These are phyloP conservation scores for Cyclotella atomus DNA, from an alignment of 108 stramenopile genomes.

Conservation along the genomic window DNA sequence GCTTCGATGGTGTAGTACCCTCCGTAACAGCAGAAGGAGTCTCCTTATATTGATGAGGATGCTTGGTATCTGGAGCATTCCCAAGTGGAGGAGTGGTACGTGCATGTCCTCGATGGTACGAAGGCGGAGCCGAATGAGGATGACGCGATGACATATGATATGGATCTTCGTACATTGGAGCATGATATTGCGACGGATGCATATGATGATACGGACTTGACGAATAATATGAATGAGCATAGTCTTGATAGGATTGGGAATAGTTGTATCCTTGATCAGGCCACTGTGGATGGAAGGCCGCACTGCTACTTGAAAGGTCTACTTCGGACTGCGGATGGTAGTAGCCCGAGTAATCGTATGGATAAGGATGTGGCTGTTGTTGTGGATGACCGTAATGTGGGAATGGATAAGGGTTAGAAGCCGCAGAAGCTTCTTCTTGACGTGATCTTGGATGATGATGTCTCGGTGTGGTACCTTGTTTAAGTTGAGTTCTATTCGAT, in stretches of 20 bases:
- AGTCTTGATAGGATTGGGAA: conserved; percentile 10
- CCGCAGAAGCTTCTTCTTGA: neutral
- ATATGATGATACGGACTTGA: conserved; percentile 4
- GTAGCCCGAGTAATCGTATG: conserved; percentile 7
- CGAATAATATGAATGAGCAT: conserved; percentile 24
- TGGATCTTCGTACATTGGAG: neutral
- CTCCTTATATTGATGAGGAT: neutral
- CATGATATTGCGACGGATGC: neutral
- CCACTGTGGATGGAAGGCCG: neutral
- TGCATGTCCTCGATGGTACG: neutral
- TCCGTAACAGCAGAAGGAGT: conserved; percentile 22
- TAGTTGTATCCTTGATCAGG: neutral
- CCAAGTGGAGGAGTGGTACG: neutral
- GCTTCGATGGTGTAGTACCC: conserved; percentile 21
- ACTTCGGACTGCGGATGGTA: neutral
- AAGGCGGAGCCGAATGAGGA: neutral
- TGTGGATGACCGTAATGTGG: conserved; percentile 8
- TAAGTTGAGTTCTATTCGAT: too few species aligned
- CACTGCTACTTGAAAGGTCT: neutral
- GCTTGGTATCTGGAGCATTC: neutral
- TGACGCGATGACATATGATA: neutral
- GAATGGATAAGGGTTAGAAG: neutral
- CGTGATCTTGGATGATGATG: neutral
- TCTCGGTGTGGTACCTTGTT: neutral
- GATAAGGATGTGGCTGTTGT: neutral